Conservation (phyloP, 495 filamentous ascomycete species). For the Pyronema omphalodes region DNA sequence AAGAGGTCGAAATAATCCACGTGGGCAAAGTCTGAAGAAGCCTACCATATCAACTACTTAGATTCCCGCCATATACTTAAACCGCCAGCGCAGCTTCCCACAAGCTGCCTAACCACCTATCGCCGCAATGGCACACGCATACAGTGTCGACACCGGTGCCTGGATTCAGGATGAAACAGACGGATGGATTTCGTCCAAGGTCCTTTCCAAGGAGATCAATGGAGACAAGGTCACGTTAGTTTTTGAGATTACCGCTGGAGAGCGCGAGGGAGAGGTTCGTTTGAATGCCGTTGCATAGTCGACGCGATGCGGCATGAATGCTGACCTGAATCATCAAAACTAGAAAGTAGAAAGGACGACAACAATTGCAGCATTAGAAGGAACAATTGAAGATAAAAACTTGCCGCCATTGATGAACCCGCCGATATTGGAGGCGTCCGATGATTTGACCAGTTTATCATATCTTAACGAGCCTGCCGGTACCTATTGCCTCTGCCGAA, state of each 20-base stretch:
- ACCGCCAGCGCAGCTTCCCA: neutral
- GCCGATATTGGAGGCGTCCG: constrained; percentile 92
- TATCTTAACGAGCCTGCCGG: constrained; percentile 97
- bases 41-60: too few species aligned
- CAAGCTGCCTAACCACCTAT: neutral
- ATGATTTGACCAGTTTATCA: constrained; percentile 93
- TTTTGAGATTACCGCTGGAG: constrained; percentile 72
- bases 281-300: neutral
- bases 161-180: constrained; percentile 94
- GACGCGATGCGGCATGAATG: constrained; percentile 1
- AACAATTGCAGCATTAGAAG: constrained; percentile 57
- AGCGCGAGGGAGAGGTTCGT: constrained; percentile 45
- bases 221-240: constrained; percentile 73
- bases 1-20: neutral
- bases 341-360: constrained; percentile 32
- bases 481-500: constrained; percentile 27
- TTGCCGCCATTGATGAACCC: constrained; percentile 96
- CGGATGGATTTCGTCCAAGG: constrained; percentile 93
- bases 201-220: constrained; percentile 65
- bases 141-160: constrained; percentile 91
- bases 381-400: constrained; percentile 44
- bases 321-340: constrained; percentile 7
- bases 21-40: neutral
- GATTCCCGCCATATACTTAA: too few species aligned
- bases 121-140: constrained; percentile 70